Evolutionary conservation across 129 eudicot species (phyloP), one percentile per base, ranked within the genome.

Genomic region (Flaveria linearis): DNA sequence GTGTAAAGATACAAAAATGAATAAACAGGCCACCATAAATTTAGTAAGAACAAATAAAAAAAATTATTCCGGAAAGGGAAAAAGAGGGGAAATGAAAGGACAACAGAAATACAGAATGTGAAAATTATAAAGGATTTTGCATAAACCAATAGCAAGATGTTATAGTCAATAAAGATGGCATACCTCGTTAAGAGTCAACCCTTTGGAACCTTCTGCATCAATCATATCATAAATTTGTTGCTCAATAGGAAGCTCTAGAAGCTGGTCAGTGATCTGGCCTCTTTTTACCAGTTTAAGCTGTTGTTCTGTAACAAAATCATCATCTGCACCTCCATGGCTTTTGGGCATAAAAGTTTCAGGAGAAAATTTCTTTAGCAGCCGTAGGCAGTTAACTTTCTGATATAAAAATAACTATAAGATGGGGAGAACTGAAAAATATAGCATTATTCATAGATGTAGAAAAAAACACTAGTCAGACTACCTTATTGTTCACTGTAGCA

Each of bases 211-310:
- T 79, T 85, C 97, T 36, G 88, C 85, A 77, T 91, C 96, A 77
- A 94, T 78, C 88, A 94, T 85, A 77, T 94, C 98, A 80, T 85
- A 88, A 28, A 94, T 80, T 82, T 94, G 98, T 58, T 90, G 96
- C 86, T 87, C 84, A 79, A 94, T 83, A 22, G 98, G 97, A 84
- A 94, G 96, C 84, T 94, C 98, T 69, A 91, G 68, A 81, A 94
- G 85, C 82, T 87, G 98, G 4, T 91, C 97, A 5, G 89, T 87
- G 45, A 83, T 82, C 67, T 88, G 93, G 65, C 91, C 88, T 81
- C 91, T 81, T 75, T 80, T 94, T 33, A 79, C 87, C 56, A 52
- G 61, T 77, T 79, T 84, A 39, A 68, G 46, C 12, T 78, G 78
- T 25, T 84, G 90, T 53, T 90, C 98, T 53, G 80, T 14, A 36